Base-by-base conservation (phyloP, 306 rosid species). In the Spatholobus suberectus region DNA sequence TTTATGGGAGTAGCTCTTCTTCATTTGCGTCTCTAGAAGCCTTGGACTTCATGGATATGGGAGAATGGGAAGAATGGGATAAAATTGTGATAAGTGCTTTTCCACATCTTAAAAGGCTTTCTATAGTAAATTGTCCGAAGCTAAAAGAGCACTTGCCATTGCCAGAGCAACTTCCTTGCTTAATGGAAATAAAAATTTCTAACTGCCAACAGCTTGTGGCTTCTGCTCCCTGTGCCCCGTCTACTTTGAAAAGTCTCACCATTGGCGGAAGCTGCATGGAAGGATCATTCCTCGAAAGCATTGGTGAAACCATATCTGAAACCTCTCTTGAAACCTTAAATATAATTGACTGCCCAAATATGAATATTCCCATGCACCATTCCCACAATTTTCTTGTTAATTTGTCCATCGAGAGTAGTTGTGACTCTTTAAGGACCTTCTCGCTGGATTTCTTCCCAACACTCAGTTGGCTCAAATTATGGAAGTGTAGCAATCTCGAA, bases 401-500 rank as follows among this genome's bases (percentile, higher is more conserved):
- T 6, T 23, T 77, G 47, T 0, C 0, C 5, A 70, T 83, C 24
- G 1, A 0, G 6, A 4, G 27, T 32, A 77, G 68, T 27, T 83
- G 74, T 4, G 41, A 59, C 21, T 70, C 79, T 44, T 49, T 83
- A 4, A 38, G 9, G 43, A 35, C 57, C 14, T 73, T 84, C 0
- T 80, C 81, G 0, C 62, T 84, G 1, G 5, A 76, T 44, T 49
- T 81, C 1, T 55, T 79, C 37, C 87, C 84, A 8, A 73, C 65
- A 49, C 83, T 85, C 10, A 0, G 12, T 0, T 0, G 0, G 3
- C 54, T 81, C 7, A 0, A 0, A 0, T 4, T 81, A 1, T 0
- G 0, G 0, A 0, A 1, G 4, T 81, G 85, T 61, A 3, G 7
- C 2, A 51, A 81, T 70, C 49, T 85, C 14, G 85, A 70, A 12